Evolutionary conservation across 805 yeast species (phyloP), one percentile per base, ranked within the genome.

Genomic region (Vanderwaltozyma yarrowii): DNA sequence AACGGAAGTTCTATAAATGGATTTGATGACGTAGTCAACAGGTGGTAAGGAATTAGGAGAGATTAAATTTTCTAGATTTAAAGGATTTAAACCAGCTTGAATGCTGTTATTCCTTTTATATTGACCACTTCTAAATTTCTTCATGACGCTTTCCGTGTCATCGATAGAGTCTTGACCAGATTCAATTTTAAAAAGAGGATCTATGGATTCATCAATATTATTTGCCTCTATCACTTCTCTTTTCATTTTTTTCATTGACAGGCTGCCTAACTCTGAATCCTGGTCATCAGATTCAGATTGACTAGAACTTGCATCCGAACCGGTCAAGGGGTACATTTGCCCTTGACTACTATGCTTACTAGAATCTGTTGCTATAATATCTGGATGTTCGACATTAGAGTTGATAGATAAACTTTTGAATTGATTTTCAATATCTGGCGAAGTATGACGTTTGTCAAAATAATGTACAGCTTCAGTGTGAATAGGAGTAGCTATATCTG

Each of bases 1-100:
- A 0, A 77, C 72, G 0, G 80, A 78, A 3, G 73, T 62, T 45
- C 80, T 84, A 48, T 73, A 74, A 32, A 81, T 70, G 33, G 77
- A 56, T 39, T 76, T 79, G 21, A 82, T 65, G 4, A 75, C 64
- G 31, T 63, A 59, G 39, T 74, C 78, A 12, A 71, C 66, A 4
- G 87, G 78, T 7, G 74, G 67, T 3, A 74, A 70, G 0, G 81
- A 64, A 35, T 67, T 64, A 2, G 78, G 72, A 0, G 76, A 66
- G 0, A 78, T 74, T 42, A 80, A 54, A 34, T 70, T 71, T 45
- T 75, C 83, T 30, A 80, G 8, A 3, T 19, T 15, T 14, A 31
- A 3, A 4, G 15, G 11, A 5, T 26, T 21, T 13, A 12, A 8
- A 7, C 26, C 13, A n/a, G 10, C 10, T 5, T 5, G 9, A 3